Evolutionary conservation across 495 filamentous ascomycete species (phyloP), one percentile per base, ranked within the genome.

Genomic region (Penicillium parvum): DNA sequence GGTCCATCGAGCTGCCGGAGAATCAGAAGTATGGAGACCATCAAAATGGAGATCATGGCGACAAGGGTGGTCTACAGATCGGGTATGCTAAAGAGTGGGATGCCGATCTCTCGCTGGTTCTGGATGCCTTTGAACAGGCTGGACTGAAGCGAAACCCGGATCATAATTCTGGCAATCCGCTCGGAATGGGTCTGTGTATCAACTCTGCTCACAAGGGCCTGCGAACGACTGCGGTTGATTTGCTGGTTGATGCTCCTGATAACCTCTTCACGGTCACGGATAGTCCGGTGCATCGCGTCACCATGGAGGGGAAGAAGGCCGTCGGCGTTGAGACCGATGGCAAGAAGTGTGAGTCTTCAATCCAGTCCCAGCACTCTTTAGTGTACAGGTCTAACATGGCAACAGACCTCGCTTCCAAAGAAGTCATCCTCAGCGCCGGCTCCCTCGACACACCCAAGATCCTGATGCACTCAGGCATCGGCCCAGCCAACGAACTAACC

Each of bases 91-190:
- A 50, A 5, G 63, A 73, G 29, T 78, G 68, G 65, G 77, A 79
- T 43, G 52, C 58, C 6, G 75, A 77, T 47, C 28, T 81, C 9
- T 46, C 62, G 1, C 63, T 71, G 10, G 44, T 68, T 21, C 63
- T 77, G 37, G 57, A 71, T 41, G 58, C 54, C 0, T 65, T 70
- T n/a, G 61, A 73, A 36, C 52, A 72, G 32, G 61, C 65, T 5
- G 79, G 81, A 39, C 29, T 64, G 62, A n/a, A 43, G 10, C 53
- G 33, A 14, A 84, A 81, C 41, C 51, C 56, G 5, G 81, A 84
- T 55, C 70, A 76, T 37, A 83, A 82, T 37, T 75, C 69, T 1
- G 82, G 81, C 0, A 69, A 84, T 49, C 79, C 78, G 0, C 58
- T 84, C 23, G 82, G 82, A 7, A 68, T 83, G 51, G 61, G 63